Conservation (phyloP, 768 basidiomycete species). For the Tubosaeta brunneosetosa region DNA sequence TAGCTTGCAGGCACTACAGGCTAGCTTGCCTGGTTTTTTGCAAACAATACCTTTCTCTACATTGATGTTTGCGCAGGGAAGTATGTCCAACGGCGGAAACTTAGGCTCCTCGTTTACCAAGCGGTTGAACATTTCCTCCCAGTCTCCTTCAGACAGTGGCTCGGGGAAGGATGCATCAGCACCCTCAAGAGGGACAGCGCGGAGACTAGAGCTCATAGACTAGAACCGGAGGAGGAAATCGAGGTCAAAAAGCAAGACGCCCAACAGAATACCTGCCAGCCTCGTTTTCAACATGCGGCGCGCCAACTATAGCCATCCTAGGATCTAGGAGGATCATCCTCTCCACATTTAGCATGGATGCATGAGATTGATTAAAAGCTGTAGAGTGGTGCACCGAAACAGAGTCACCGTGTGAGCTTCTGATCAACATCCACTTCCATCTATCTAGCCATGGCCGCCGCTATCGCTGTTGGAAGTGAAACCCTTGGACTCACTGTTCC, state of each 20-base stretch:
- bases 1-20: constrained; percentile 32
- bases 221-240: neutral
- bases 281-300: constrained; percentile 18
- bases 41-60: constrained; percentile 22
- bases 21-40: constrained; percentile 26
- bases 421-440: neutral
- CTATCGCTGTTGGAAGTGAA: constrained; percentile 7
- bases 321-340: constrained; percentile 12
- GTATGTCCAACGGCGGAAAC: constrained; percentile 22
- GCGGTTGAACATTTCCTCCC: constrained; percentile 8
- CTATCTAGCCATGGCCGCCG: constrained; percentile 2
- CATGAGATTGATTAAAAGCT: neutral
- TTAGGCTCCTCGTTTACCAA: constrained; percentile 10
- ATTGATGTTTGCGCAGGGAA: constrained; percentile 37
- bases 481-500: constrained; percentile 53
- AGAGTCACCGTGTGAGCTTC: constrained; percentile 1
- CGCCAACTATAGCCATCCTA: neutral
- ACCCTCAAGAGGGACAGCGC: constrained; percentile 11
- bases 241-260: neutral
- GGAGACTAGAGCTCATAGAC: constrained; percentile 17
- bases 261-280: neutral
- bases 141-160: constrained; percentile 11
- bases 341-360: constrained; percentile 5
- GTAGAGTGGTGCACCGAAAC: neutral
- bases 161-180: constrained; percentile 8